phyloP scores from a whole-genome alignment of 176 grass and related monocot genomes.

The Carex scoparia region DNA sequence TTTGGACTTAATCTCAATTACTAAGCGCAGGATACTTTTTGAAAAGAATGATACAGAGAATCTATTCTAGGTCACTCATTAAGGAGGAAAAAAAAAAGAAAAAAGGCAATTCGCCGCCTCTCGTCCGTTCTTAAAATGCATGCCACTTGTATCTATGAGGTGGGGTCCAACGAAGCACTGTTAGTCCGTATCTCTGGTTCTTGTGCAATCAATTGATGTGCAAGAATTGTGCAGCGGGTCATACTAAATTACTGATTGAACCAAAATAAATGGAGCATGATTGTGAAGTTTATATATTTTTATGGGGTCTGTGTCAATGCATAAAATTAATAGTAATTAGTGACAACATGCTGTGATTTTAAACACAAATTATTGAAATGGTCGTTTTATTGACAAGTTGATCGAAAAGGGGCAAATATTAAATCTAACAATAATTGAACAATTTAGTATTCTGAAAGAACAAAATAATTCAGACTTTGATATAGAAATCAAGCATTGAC shows the following conservation, averaged over 20 bases:
- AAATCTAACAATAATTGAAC: neutral
- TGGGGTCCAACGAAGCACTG: neutral
- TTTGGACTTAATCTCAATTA: neutral
- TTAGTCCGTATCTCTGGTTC: neutral
- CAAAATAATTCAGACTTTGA: neutral
- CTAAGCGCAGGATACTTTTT: neutral
- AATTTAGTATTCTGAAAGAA: neutral
- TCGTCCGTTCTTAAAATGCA: neutral
- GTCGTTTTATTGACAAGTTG: neutral
- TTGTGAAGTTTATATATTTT: neutral
- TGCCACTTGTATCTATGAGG: neutral
- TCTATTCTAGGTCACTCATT: neutral
- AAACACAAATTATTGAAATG: neutral
- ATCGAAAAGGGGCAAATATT: neutral
- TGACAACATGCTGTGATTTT: neutral
- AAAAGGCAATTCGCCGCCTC: conserved; percentile 9
- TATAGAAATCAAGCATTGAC: neutral
- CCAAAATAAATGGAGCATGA: neutral
- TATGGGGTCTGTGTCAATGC: neutral
- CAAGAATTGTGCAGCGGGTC: neutral
- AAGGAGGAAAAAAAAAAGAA: neutral
- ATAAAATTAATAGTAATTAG: neutral
- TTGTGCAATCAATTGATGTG: neutral
- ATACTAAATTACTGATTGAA: too few relatives aligned
- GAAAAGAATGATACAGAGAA: neutral